Base-by-base conservation (phyloP, 495 filamentous ascomycete genomes). In the Talaromyces adpressus region DNA sequence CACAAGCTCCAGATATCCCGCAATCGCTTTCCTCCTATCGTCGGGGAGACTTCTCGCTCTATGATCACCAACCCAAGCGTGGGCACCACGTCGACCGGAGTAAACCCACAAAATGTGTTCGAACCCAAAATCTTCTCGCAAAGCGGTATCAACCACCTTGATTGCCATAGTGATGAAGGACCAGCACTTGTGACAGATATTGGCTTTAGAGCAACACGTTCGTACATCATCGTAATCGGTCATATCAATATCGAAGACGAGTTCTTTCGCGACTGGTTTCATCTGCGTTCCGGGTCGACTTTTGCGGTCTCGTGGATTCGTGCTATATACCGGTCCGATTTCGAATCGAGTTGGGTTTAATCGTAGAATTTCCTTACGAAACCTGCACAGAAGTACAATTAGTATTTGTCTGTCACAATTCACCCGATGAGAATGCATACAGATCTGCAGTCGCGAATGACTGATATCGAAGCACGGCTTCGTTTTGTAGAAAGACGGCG, bases 231-330 rank as follows among this genome's bases (percentile, higher is more conserved):
- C 94, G 74, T 98, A 98, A 78, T 98, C 94, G 29, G 93, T 97
- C 82, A 98, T 82, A 84, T 98, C 94, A 67, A 98, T 97, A 87
- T 98, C 94, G 77, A 98, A 98, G 65, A 96, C 95, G 16, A 98
- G 76, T 73, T 98, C 94, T 71, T 98, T 98, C 1, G 87, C 79
- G 3, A 95, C 72, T 2, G 94, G 93, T 73, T 95, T 96, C 72
- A 81, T 75, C 65, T 79, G 76, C 3, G 74, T 76, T 12, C 72
- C 71, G 51, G 87, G 85, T 6, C 97, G 75, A 0, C 85, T 85
- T 75, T 98, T 98, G 68, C 95, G 90, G 63, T 98, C 94, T 62
- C 92, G 89, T 0, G 95, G 94, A 72, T 97, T 96, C 29, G 92
- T 87, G 36, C 83, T 89, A 73, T 98, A 98, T 14, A 97, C 89